Conservation (phyloP, 2,329 filamentous ascomycete species). For the Parasarocladium wereldwijsianum region DNA sequence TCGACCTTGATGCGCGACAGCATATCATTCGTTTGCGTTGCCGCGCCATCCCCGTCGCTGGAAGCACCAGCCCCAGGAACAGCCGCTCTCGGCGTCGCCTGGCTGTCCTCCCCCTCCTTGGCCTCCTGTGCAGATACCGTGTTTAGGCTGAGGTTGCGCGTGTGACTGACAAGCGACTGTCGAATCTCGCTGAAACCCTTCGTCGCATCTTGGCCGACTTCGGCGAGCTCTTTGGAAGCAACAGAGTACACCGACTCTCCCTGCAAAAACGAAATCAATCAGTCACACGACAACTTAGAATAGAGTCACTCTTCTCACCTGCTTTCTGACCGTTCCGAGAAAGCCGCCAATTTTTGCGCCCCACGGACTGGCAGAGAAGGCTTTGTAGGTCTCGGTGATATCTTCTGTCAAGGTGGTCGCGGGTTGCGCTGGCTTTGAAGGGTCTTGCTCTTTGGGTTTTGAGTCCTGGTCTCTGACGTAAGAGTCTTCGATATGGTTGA, state of each 20-base stretch:
- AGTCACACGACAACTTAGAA: conserved; percentile 3
- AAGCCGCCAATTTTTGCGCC: conserved; percentile 77
- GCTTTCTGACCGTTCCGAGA: conserved; percentile 83
- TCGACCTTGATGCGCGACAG: conserved; percentile 63
- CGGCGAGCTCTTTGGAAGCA: conserved; percentile 58
- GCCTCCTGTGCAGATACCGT: conserved; percentile 13
- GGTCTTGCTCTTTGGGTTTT: too few relatives aligned
- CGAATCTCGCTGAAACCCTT: conserved; percentile 63
- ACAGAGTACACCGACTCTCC: conserved; percentile 74
- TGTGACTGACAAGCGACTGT: conserved; percentile 54
- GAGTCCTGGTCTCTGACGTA: conserved; percentile 41
- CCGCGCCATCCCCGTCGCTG: conserved; percentile 22
- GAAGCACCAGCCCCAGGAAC: conserved; percentile 18
- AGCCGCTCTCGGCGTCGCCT: conserved; percentile 30
- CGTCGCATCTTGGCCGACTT: conserved; percentile 65
- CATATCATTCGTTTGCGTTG: conserved; percentile 43
- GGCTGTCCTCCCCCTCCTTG: conserved; percentile 18
- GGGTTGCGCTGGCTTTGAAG: conserved; percentile 22
- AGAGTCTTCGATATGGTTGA: conserved; percentile 88
- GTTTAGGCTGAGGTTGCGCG: conserved; percentile 56
- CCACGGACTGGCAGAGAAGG: conserved; percentile 84
- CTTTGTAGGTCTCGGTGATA: conserved; percentile 88
- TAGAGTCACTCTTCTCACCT: conserved; percentile 35
- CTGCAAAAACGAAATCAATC: conserved; percentile 22
- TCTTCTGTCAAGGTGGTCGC: conserved; percentile 62